phyloP scores from a whole-genome alignment of 352 stramenopile genomes.

The Pythium volutum region DNA sequence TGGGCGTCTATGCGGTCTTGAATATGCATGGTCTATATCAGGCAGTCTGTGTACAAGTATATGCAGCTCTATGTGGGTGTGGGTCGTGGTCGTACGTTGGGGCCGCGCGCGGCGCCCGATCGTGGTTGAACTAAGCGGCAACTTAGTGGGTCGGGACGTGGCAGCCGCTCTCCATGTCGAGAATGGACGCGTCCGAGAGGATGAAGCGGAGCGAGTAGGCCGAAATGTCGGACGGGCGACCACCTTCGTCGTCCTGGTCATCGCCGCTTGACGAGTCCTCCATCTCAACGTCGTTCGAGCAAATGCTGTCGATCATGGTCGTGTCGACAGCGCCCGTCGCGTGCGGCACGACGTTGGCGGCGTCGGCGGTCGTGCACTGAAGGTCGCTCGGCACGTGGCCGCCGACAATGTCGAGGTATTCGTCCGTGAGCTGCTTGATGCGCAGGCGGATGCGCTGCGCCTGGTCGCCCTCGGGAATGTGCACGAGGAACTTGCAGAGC shows the following conservation, averaged over 20 bases:
- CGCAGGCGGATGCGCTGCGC: slow-evolving; percentile 70
- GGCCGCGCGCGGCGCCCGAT: neutral
- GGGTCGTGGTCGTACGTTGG: neutral
- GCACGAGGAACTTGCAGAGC: slow-evolving; percentile 82
- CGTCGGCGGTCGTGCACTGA: slow-evolving; percentile 52
- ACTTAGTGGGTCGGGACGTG: slow-evolving; percentile 24
- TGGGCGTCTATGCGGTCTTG: slow-evolving; percentile 7
- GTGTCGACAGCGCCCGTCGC: slow-evolving; percentile 46
- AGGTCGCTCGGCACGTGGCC: slow-evolving; percentile 72
- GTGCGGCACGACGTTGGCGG: slow-evolving; percentile 44
- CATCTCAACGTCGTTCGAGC: slow-evolving; percentile 42
- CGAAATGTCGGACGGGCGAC: slow-evolving; percentile 41
- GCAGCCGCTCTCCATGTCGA: slow-evolving; percentile 41
- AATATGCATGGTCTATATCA: slow-evolving; percentile 27
- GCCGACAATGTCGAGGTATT: slow-evolving; percentile 76
- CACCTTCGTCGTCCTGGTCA: slow-evolving; percentile 39
- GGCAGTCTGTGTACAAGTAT: slow-evolving; percentile 19
- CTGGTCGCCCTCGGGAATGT: slow-evolving; percentile 67
- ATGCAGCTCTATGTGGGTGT: slow-evolving; percentile 24
- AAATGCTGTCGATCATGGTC: slow-evolving; percentile 39
- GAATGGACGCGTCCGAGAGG: slow-evolving; percentile 67
- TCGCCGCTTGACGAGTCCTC: slow-evolving; percentile 42
- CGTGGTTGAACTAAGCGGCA: neutral
- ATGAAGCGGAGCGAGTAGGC: slow-evolving; percentile 83
- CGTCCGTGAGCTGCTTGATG: slow-evolving; percentile 77